These are phyloP conservation scores for Nemania serpens DNA, from an alignment of 2,329 filamentous ascomycete genomes.

Conservation along the genomic window DNA sequence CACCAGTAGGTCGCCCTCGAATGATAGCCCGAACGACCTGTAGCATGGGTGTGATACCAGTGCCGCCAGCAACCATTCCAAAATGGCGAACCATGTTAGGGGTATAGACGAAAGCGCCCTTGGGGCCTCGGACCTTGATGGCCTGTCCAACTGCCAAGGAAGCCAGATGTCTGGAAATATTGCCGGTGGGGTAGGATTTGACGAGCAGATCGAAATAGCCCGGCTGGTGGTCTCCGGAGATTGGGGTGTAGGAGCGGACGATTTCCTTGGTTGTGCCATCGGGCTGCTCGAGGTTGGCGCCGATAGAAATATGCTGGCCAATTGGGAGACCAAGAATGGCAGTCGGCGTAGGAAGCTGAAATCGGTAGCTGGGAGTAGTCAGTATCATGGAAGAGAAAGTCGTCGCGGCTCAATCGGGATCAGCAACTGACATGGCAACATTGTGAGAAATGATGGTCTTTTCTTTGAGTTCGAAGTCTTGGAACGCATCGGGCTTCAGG, in stretches of 20 bases:
- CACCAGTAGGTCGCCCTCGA: constrained; percentile 75
- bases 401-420: constrained; percentile 18
- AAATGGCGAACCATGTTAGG: constrained; percentile 97
- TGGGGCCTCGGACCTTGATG: constrained; percentile 91
- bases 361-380: constrained; percentile 76
- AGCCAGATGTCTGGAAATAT: constrained; percentile 94
- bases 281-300: constrained; percentile 69
- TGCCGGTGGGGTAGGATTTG: constrained; percentile 96
- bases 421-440: constrained; percentile 78
- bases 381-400: constrained; percentile 1
- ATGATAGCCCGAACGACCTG: constrained; percentile 93
- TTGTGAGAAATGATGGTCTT: constrained; percentile 98
- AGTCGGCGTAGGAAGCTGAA: constrained; percentile 76
- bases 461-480: constrained; percentile 90
- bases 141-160: constrained; percentile 80
- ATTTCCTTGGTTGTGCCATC: constrained; percentile 81
- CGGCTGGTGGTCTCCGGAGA: constrained; percentile 84
- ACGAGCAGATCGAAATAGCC: constrained; percentile 96
- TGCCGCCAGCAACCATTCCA: constrained; percentile 97
- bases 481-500: constrained; percentile 85
- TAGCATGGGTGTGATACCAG: constrained; percentile 97
- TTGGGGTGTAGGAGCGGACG: constrained; percentile 89
- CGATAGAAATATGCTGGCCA: constrained; percentile 98
- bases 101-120: constrained; percentile 96
- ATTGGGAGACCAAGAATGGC: constrained; percentile 94